Base-by-base conservation (phyloP, 73 alveolate species). In the Diophrys appendiculata region DNA sequence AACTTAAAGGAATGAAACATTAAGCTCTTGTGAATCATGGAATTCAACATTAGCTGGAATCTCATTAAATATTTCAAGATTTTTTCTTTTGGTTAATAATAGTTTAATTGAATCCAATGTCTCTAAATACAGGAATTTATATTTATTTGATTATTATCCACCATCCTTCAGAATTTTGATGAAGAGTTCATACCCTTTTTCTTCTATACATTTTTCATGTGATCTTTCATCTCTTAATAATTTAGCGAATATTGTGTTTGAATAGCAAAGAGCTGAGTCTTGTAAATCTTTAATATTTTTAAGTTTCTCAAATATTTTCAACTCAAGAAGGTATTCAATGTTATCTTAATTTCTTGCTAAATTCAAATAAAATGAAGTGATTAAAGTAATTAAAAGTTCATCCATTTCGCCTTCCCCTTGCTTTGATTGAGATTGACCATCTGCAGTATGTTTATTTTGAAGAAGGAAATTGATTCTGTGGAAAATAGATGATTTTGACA, bases 141-240 rank as follows among this genome's bases (percentile, higher is more conserved):
- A 65, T 60, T 85, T 60, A 11, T 55, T 54, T n/a, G n/a, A n/a
- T n/a, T n/a, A n/a, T n/a, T n/a, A n/a, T n/a, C n/a, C n/a, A 35
- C 69, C 76, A 29, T 76, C 69, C 52, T 71, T 70, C 27, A 85
- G 77, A 32, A 85, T 85, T 26, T 71, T 73, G n/a, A 85, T 31
- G 81, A 85, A 85, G 35, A 85, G 65, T 32, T 72, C 52, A 70
- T 85, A 79, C 33, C 93, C 93, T 28, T 78, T 79, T 71, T 85
- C 93, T 13, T 78, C 72, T 27, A 85, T 78, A 55, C 86, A 85
- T 27, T 31, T 26, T 65, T 78, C 74, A 24, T 81, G 78, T 1
- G 78, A 54, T 24, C 68, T 11, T 25, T 75, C 55, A 53, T 54
- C 25, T 31, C 68, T 70, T n/a, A 84, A 55, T 33, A 84, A 35